Evolutionary conservation across 176 grass and related monocot genomes (phyloP), one percentile per base, ranked within the genome.

Genomic region (Calamus simplicifolius): DNA sequence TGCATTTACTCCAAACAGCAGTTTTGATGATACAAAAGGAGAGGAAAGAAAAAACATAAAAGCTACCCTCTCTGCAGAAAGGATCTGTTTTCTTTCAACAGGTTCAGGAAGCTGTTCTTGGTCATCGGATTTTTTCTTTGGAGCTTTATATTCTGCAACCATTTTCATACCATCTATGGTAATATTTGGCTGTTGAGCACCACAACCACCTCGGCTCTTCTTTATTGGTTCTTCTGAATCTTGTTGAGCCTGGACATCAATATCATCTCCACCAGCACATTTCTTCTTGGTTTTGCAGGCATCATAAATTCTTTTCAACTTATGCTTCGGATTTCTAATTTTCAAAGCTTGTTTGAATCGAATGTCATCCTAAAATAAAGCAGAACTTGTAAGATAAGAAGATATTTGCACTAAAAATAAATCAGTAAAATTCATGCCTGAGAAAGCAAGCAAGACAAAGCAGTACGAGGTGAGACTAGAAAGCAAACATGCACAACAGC

Each of bases 101-200:
- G 92, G 92, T 69, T 97, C 87, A 58, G 92, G 92, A 29, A 97
- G 87, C 77, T 97, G 87, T 68, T 97, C 92, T 66, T 79, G 78
- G 68, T 97, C 92, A 73, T 88, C 92, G 54, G 27, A 74, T 74
- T 88, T 97, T 78, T 85, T 97, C 75, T 97, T 97, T 62, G 86
- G 16, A 71, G 77, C 77, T 87, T 97, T 91, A 50, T 81, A 97
- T 68, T 97, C 92, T 21, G 87, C 92, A 67, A 97, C 92, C 92
- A 97, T 97, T 70, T 88, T 97, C 92, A 97, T 97, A 30, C 92
- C 92, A 77, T 97, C 92, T n/a, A 97, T 80, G 29, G 92, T 97
- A 59, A 97, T 97, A 78, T 80, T 97, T 59, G 92, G 87, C 83
- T 97, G 92, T 69, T 91, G 92, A 68, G 92, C 87, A 67, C 92